Evolutionary conservation across 2,329 filamentous ascomycete species (phyloP).

Genomic region (Thielaviopsis musarum): DNA sequence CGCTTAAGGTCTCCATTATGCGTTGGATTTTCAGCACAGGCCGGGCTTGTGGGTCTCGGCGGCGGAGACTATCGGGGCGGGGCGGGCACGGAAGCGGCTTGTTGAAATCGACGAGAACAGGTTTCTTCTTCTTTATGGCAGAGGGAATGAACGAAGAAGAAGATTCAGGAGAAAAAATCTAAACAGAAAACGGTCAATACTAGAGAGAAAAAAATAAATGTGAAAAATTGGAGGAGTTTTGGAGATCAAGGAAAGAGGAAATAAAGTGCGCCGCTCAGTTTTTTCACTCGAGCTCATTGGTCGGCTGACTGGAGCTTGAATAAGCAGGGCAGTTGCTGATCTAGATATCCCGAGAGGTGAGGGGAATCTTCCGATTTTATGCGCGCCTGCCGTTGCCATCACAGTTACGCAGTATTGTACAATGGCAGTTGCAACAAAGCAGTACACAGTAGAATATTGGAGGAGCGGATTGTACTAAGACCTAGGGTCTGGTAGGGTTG

Average conservation of each 20-base stretch:
- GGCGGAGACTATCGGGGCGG: conserved; percentile 18
- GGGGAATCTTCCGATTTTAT: background rate
- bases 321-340: background rate
- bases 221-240: background rate
- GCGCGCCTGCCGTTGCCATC: background rate
- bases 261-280: background rate
- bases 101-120: conserved; percentile 26
- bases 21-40: conserved; percentile 34
- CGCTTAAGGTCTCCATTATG: conserved; percentile 43
- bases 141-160: background rate
- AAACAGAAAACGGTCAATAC: background rate
- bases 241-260: background rate
- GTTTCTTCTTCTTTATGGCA: background rate
- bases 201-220: background rate
- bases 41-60: conserved; percentile 24
- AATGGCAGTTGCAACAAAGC: too few species aligned
- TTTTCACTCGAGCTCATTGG: background rate
- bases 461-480: background rate
- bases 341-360: background rate
- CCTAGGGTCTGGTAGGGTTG: background rate
- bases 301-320: background rate
- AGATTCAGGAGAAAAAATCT: conserved; percentile 1
- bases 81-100: conserved; percentile 41
- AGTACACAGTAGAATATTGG: background rate
- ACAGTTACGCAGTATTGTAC: too few species aligned